A percentile compares a stretch with the other conserved stretches of the same genome.
These are phyloP conservation scores for Amanita muscaria DNA, from an alignment of 768 basidiomycete genomes.

Conservation along the genomic window DNA sequence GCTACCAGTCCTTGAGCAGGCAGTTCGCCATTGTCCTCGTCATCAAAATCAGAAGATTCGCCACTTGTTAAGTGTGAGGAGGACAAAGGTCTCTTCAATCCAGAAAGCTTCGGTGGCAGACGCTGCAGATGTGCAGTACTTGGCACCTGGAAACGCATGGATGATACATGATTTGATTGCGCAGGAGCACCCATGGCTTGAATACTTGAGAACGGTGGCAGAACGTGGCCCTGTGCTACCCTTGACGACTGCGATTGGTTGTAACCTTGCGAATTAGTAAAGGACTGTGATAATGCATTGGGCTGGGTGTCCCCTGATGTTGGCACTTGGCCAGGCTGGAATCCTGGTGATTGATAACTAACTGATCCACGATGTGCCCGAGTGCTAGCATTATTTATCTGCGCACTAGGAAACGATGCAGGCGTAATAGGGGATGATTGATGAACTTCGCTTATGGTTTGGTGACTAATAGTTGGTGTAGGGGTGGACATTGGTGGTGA, in stretches of 20 bases:
- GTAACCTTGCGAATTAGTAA: constrained; percentile 28
- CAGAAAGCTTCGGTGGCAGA: constrained; percentile 24
- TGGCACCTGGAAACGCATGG: constrained; percentile 46
- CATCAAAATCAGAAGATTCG: constrained; percentile 79
- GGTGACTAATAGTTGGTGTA: constrained; percentile 37
- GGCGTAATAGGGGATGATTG: constrained; percentile 29
- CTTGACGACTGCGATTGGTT: constrained; percentile 18
- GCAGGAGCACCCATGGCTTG: constrained; percentile 43
- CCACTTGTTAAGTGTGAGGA: constrained; percentile 67
- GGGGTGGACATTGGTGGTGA: constrained; percentile 48
- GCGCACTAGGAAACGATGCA: constrained; percentile 21
- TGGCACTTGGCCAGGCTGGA: constrained; percentile 25
- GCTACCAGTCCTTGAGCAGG: constrained; percentile 78
- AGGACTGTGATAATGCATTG: constrained; percentile 33
- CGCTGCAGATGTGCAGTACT: constrained; percentile 30
- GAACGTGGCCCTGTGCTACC: constrained; percentile 36
- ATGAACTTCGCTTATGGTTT: constrained; percentile 31
- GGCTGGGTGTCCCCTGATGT: constrained; percentile 34
- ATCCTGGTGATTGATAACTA: constrained; percentile 22
- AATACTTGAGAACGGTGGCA: constrained; percentile 68
- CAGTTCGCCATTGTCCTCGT: constrained; percentile 71
- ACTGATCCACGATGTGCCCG: constrained; percentile 12
- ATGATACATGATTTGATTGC: constrained; percentile 45
- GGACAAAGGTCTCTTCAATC: constrained; percentile 46
- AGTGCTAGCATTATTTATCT: constrained; percentile 10